phyloP scores from a whole-genome alignment of 306 rosid genomes.

The Cotoneaster glaucophyllus region DNA sequence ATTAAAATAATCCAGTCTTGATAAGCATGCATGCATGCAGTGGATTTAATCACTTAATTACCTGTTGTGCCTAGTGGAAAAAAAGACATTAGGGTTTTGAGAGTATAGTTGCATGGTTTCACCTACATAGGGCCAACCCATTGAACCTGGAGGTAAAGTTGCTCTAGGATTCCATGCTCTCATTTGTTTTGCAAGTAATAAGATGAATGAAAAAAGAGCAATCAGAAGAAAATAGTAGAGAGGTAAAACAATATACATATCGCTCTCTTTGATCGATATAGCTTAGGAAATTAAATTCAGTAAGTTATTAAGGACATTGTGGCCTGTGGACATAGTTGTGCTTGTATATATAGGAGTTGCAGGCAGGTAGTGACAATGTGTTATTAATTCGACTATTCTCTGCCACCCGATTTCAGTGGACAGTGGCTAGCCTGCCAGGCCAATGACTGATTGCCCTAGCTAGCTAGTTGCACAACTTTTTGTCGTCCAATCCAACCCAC shows the following conservation, averaged over 20 bases:
- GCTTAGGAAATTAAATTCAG: neutral
- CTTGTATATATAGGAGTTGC: neutral
- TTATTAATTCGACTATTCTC: neutral
- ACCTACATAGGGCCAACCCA: conserved; percentile 22
- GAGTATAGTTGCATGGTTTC: conserved; percentile 23
- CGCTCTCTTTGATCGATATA: neutral
- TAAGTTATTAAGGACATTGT: neutral
- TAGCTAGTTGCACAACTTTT: neutral
- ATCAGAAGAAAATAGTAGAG: neutral
- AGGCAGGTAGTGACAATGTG: neutral
- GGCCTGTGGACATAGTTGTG: neutral
- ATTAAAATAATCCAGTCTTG: neutral
- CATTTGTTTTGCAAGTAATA: neutral
- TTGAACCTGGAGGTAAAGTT: conserved; percentile 20
- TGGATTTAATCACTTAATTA: neutral
- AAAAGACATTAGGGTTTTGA: conserved; percentile 20
- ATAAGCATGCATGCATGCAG: neutral
- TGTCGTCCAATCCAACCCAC: neutral
- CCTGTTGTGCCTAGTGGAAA: conserved; percentile 14
- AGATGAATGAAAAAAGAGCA: neutral
- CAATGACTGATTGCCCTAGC: neutral
- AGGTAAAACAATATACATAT: neutral
- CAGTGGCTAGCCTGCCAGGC: neutral
- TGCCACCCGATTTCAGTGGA: neutral
- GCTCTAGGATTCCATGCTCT: neutral